These are phyloP conservation scores for Hericium rajendrae DNA, from an alignment of 768 basidiomycete genomes.

Conservation along the genomic window DNA sequence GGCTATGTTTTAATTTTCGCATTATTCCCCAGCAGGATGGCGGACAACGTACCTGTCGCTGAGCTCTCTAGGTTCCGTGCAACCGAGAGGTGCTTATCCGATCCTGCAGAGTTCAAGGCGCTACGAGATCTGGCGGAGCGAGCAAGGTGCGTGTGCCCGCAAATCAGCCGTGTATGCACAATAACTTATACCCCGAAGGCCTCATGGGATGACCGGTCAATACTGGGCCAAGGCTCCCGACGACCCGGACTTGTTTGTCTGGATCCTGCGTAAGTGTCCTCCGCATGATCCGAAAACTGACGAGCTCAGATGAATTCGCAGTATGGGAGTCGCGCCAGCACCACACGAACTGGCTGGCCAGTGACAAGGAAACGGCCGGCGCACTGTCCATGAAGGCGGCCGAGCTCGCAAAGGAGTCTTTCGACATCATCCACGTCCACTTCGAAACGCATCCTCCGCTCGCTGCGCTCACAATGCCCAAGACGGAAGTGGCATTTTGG, in stretches of 20 bases:
- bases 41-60: not conserved
- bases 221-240: not conserved
- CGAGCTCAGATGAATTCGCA: too few relatives aligned
- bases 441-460: not conserved
- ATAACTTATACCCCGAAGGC: not conserved
- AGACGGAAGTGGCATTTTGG: not conserved
- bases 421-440: too few relatives aligned
- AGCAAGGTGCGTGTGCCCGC: not conserved
- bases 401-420: too few relatives aligned
- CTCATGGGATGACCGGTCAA: not conserved
- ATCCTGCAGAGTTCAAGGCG: not conserved
- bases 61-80: not conserved
- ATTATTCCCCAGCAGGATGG: too few relatives aligned
- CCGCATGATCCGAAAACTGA: not conserved
- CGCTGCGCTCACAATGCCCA: not conserved
- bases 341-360: too few relatives aligned
- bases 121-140: not conserved
- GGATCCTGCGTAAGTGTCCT: not conserved
- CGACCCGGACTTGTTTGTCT: not conserved
- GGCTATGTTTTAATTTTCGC: too few relatives aligned
- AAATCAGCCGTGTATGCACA: too few relatives aligned
- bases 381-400: too few relatives aligned
- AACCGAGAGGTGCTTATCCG: not conserved
- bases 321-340: too few relatives aligned
- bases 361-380: too few relatives aligned